Conservation (phyloP, 139 green algal species). For the Chlamydomonas sp. region DNA sequence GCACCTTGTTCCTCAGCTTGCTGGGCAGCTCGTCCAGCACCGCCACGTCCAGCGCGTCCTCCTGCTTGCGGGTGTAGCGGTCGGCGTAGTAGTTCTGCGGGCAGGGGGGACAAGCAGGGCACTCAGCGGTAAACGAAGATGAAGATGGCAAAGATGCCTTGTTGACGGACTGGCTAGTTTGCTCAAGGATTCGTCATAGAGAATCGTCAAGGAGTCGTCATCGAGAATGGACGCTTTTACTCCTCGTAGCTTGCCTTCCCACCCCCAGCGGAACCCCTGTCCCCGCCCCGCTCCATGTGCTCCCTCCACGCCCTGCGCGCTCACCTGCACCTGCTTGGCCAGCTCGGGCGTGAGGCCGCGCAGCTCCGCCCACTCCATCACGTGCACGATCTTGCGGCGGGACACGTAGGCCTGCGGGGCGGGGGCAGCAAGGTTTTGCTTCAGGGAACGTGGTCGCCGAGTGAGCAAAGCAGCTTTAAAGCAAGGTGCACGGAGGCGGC, state of each 20-base stretch:
- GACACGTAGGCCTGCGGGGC: slow-evolving; percentile 10
- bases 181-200: no score
- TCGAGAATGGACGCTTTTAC: no score
- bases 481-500: no score
- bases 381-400: slow-evolving; percentile 30
- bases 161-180: no score
- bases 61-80: slow-evolving; percentile 26
- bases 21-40: slow-evolving; percentile 21
- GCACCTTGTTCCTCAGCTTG: slow-evolving; percentile 14
- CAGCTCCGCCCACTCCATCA: slow-evolving; percentile 34
- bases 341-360: not conserved
- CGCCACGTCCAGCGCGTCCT: not conserved
- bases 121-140: no score
- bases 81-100: slow-evolving; percentile 28
- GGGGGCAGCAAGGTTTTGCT: not conserved
- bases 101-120: not conserved
- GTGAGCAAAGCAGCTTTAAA: no score
- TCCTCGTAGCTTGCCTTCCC: no score
- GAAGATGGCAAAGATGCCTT: no score
- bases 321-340: slow-evolving; percentile 22
- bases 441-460: no score
- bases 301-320: not conserved
- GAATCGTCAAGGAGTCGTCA: no score
- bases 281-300: no score
- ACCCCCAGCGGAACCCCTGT: no score